Evolutionary conservation across 352 stramenopile species (phyloP).

Genomic region (Phytophthora pluvialis): DNA sequence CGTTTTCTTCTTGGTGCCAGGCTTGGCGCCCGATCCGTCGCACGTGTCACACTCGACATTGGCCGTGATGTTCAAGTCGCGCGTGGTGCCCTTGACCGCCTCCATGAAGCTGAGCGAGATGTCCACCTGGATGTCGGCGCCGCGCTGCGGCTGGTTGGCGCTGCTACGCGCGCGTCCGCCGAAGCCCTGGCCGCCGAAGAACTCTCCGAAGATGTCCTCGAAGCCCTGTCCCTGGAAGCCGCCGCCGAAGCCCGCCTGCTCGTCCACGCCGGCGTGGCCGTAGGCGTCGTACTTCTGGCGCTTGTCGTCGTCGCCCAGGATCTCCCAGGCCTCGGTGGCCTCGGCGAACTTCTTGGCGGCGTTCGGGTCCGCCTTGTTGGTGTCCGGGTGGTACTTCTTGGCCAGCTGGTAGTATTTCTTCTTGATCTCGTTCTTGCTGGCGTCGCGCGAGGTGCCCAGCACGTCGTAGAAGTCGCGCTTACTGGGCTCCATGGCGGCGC

Average conservation of each 20-base stretch:
- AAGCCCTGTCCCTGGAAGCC: constrained; percentile 81
- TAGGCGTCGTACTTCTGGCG: constrained; percentile 94
- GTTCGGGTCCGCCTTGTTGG: constrained; percentile 94
- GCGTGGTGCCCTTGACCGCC: constrained; percentile 91
- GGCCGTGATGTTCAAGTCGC: constrained; percentile 86
- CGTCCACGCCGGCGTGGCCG: constrained; percentile 94
- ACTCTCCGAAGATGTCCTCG: constrained; percentile 92
- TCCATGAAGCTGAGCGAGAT: constrained; percentile 95
- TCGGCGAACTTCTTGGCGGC: constrained; percentile 94
- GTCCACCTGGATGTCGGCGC: constrained; percentile 95
- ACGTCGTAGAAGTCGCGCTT: constrained; percentile 98
- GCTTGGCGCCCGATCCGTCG: constrained; percentile 82
- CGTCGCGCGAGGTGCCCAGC: constrained; percentile 88
- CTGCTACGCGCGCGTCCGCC: constrained; percentile 69
- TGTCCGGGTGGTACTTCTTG: constrained; percentile 98
- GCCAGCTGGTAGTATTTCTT: constrained; percentile 98
- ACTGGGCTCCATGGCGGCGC: constrained; percentile 42
- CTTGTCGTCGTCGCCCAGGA: constrained; percentile 93
- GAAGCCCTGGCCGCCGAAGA: constrained; percentile 83
- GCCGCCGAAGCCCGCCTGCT: constrained; percentile 79
- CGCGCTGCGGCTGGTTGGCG: constrained; percentile 83
- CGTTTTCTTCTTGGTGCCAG: constrained; percentile 81
- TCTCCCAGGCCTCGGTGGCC: constrained; percentile 94
- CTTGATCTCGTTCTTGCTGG: constrained; percentile 97
- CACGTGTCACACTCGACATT: constrained; percentile 85